Percentiles rank a stretch among this genome's conserved stretches.
phyloP scores from a whole-genome alignment of 2,329 filamentous ascomycete genomes.

The Sporothrix pallida region DNA sequence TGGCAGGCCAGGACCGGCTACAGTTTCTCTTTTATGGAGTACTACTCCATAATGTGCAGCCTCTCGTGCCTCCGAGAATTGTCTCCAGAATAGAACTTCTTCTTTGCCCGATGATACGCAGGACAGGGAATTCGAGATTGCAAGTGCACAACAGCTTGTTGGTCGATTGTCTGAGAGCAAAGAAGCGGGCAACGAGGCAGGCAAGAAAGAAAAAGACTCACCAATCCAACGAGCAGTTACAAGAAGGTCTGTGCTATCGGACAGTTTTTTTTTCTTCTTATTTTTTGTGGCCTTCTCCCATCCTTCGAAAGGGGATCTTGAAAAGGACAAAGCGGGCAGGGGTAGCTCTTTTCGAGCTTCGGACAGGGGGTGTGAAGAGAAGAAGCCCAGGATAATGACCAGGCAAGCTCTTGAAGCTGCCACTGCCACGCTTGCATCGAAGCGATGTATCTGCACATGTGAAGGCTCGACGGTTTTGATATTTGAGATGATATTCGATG shows the following conservation, averaged over 20 bases:
- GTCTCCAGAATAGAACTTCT: no score
- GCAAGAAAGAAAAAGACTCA: background rate
- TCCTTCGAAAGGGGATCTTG: no score
- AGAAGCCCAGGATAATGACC: background rate
- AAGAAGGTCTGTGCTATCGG: slow-evolving; percentile 7
- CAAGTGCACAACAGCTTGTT: background rate
- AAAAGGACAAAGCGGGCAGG: background rate
- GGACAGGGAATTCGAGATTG: background rate
- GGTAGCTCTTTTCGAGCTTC: background rate
- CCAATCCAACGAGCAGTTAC: background rate
- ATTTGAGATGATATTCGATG: background rate
- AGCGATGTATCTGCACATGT: background rate
- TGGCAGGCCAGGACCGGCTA: no score
- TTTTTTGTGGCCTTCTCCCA: background rate
- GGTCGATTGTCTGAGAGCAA: background rate
- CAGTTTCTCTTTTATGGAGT: no score
- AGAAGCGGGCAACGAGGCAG: background rate
- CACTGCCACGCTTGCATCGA: background rate
- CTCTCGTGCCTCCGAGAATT: no score
- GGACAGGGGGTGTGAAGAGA: background rate
- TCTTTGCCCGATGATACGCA: background rate
- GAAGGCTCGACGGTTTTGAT: background rate
- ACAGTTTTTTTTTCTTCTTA: background rate
- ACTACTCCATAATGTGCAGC: no score
- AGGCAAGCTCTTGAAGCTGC: background rate